Percentiles rank a stretch among this genome's conserved stretches.
Evolutionary conservation across 1,139 yeast genomes (phyloP).

Genomic region (Meyerozyma sp.): DNA sequence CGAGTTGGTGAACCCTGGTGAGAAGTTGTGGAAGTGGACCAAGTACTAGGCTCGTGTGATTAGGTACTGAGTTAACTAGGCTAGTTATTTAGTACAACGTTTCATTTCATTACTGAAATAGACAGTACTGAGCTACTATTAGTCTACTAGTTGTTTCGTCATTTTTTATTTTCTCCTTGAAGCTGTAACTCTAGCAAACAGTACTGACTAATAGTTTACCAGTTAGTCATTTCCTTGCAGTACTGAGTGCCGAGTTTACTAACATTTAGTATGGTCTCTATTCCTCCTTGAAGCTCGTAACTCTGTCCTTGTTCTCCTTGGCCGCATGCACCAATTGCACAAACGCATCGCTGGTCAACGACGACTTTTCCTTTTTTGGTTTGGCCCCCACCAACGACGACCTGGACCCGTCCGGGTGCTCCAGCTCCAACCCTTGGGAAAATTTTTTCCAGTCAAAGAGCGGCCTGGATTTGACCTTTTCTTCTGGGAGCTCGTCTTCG

Average conservation of each 20-base stretch:
- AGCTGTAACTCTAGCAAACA: not conserved
- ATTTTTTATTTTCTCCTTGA: too few relatives aligned
- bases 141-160: too few relatives aligned
- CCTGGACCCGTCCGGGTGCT: conserved; percentile 12
- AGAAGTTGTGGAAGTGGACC: conserved; percentile 50
- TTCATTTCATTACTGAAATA: too few relatives aligned
- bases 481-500: not conserved
- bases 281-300: conserved; percentile 30
- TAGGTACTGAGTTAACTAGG: too few relatives aligned
- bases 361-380: conserved; percentile 8
- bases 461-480: conserved; percentile 2
- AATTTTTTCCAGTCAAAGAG: conserved; percentile 19
- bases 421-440: conserved; percentile 15
- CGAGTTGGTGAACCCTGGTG: conserved; percentile 52
- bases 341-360: conserved; percentile 43
- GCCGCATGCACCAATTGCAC: conserved; percentile 76
- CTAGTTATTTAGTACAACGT: not conserved
- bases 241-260: too few relatives aligned
- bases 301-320: conserved; percentile 58
- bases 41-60: conserved; percentile 15
- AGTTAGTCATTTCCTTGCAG: too few relatives aligned
- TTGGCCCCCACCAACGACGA: conserved; percentile 16
- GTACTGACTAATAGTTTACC: not conserved
- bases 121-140: too few relatives aligned
- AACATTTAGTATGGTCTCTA: too few relatives aligned